These are phyloP conservation scores for Globisporangium recalcitrans DNA, from an alignment of 352 stramenopile species.

Conservation along the genomic window DNA sequence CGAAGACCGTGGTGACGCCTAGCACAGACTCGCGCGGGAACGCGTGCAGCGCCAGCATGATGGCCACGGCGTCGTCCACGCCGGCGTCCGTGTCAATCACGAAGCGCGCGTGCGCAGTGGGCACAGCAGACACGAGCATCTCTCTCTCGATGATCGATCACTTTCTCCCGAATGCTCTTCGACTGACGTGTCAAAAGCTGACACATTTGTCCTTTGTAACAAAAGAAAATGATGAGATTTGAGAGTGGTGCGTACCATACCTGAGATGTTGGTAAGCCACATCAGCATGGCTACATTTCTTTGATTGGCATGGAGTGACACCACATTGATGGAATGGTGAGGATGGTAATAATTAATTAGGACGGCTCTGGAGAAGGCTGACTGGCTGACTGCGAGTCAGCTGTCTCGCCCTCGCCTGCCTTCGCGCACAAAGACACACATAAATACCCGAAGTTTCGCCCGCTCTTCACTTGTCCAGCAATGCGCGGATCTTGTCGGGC, in stretches of 20 bases:
- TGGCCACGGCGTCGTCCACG: conserved; percentile 71
- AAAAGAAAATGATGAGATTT: neutral
- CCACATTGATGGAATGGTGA: neutral
- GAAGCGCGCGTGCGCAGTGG: conserved; percentile 27
- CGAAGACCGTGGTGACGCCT: conserved; percentile 76
- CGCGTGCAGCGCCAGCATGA: conserved; percentile 67
- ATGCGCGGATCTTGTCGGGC: conserved; percentile 35
- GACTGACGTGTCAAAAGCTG: neutral
- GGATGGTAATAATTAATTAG: neutral
- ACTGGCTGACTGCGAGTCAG: neutral
- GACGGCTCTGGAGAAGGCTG: too few species aligned
- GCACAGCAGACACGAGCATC: neutral
- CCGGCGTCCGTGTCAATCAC: conserved; percentile 78
- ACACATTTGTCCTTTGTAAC: conserved; percentile 3
- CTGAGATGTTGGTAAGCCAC: neutral
- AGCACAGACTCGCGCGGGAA: conserved; percentile 51
- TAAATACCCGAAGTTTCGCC: neutral
- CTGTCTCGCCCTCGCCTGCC: neutral
- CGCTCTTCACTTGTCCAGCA: conserved; percentile 29
- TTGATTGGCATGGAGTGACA: neutral
- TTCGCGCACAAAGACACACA: conserved; percentile 10
- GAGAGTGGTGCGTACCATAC: neutral
- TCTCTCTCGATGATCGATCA: neutral
- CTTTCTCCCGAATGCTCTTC: neutral
- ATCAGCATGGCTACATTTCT: neutral